Evolutionary conservation across 495 filamentous ascomycete species (phyloP).

Genomic region (Lasiosphaeris hirsuta): DNA sequence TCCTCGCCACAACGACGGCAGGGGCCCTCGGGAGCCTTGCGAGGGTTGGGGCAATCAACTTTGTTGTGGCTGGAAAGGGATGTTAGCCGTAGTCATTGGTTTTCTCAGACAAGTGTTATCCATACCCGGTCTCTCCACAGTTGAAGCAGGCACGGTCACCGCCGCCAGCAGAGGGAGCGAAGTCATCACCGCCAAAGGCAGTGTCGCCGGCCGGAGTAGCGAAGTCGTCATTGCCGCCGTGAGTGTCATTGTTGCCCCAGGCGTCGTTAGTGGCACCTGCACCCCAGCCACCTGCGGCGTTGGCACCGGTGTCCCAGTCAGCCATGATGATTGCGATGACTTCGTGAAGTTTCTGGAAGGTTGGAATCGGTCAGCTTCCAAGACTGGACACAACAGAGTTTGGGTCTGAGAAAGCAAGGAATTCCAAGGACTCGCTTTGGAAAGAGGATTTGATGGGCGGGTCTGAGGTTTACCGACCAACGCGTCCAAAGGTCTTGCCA

Average conservation of each 20-base stretch:
- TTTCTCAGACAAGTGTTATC: too few relatives aligned
- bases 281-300: not conserved
- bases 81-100: too few relatives aligned
- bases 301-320: not conserved
- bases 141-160: conserved; percentile 4
- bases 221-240: not conserved
- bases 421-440: too few relatives aligned
- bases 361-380: not conserved
- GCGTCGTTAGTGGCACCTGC: not conserved
- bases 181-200: not conserved
- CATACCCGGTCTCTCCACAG: conserved; percentile 5
- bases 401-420: not conserved
- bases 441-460: too few relatives aligned
- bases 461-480: too few relatives aligned
- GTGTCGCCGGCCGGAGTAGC: not conserved
- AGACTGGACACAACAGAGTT: not conserved
- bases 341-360: too few relatives aligned
- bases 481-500: too few relatives aligned
- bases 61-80: conserved; percentile 46
- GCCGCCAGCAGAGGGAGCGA: conserved; percentile 13
- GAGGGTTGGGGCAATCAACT: conserved; percentile 45
- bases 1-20: conserved; percentile 71
- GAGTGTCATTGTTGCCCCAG: not conserved
- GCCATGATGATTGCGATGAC: too few relatives aligned
- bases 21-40: conserved; percentile 44